Percentiles rank a stretch among this genome's conserved stretches.
These are phyloP conservation scores for Phlegmacium glaucopus DNA, from an alignment of 768 basidiomycete species.

Conservation along the genomic window DNA sequence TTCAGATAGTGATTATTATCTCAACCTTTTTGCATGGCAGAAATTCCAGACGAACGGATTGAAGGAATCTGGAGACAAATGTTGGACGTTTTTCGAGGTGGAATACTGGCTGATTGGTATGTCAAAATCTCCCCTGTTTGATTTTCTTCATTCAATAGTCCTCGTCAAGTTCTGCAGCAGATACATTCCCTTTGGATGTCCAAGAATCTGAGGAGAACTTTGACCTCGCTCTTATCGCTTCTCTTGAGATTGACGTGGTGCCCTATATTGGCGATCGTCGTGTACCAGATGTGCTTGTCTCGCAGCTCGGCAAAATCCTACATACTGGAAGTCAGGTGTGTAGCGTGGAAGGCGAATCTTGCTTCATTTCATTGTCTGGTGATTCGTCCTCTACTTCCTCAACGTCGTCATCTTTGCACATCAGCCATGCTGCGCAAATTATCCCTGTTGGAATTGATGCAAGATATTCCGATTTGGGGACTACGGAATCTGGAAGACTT, in stretches of 20 bases:
- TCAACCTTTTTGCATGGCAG: constrained; percentile 26
- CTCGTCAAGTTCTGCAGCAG: constrained; percentile 48
- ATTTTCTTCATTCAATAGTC: not conserved
- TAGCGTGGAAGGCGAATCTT: constrained; percentile 26
- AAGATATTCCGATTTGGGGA: constrained; percentile 43
- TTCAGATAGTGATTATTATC: not conserved
- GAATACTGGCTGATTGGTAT: constrained; percentile 82
- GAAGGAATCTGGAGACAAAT: constrained; percentile 87
- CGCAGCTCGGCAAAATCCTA: constrained; percentile 65
- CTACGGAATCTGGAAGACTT: constrained; percentile 52
- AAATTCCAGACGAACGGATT: constrained; percentile 56
- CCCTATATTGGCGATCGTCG: constrained; percentile 68
- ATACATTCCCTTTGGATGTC: constrained; percentile 54
- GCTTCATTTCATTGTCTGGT: constrained; percentile 8
- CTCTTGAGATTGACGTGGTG: constrained; percentile 77
- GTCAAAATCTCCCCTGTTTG: constrained; percentile 17
- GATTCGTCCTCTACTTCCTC: constrained; percentile 5
- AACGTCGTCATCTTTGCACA: constrained; percentile 5
- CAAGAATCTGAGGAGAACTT: constrained; percentile 84
- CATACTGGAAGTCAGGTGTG: constrained; percentile 70
- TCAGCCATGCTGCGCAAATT: constrained; percentile 13
- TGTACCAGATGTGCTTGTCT: constrained; percentile 69
- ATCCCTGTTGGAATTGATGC: constrained; percentile 30
- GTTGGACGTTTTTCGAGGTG: constrained; percentile 78
- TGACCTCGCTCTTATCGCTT: constrained; percentile 73